These are phyloP conservation scores for Zymoseptoria ardabiliae DNA, from an alignment of 2,329 filamentous ascomycete genomes.

Conservation along the genomic window DNA sequence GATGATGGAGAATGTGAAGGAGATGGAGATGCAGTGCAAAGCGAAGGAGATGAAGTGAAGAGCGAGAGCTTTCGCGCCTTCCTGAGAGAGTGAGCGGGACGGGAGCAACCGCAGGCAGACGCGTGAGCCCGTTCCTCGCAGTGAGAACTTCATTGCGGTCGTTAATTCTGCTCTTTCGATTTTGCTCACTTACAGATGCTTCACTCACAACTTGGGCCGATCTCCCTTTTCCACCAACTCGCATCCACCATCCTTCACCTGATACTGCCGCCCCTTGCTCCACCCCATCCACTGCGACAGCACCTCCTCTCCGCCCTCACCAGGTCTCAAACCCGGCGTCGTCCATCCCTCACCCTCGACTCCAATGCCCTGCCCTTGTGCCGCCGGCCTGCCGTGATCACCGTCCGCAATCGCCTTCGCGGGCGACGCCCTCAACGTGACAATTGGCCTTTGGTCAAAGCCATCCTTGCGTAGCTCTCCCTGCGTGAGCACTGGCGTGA, in stretches of 20 bases:
- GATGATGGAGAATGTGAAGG: background rate
- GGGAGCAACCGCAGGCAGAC: background rate
- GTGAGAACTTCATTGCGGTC: background rate
- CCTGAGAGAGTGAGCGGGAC: background rate
- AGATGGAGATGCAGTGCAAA: background rate
- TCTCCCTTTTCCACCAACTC: constrained; percentile 30
- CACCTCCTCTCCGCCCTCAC: constrained; percentile 64
- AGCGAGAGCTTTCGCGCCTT: background rate
- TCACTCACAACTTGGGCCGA: constrained; percentile 10
- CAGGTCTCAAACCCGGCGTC: constrained; percentile 53
- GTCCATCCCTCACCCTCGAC: constrained; percentile 62
- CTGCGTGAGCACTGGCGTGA: constrained; percentile 76
- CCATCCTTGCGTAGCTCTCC: constrained; percentile 58
- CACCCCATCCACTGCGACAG: constrained; percentile 71
- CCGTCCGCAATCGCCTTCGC: constrained; percentile 53
- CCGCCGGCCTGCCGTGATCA: constrained; percentile 32
- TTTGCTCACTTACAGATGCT: background rate
- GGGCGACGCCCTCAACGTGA: constrained; percentile 64
- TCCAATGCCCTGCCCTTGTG: constrained; percentile 57
- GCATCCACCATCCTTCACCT: constrained; percentile 56
- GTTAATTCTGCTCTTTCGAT: background rate
- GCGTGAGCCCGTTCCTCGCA: no score
- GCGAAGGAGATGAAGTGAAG: background rate
- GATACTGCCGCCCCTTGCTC: constrained; percentile 63
- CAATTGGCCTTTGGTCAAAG: constrained; percentile 63